These are phyloP conservation scores for Diplotaxis tenuifolia DNA, from an alignment of 345 rosid genomes.

Conservation along the genomic window DNA sequence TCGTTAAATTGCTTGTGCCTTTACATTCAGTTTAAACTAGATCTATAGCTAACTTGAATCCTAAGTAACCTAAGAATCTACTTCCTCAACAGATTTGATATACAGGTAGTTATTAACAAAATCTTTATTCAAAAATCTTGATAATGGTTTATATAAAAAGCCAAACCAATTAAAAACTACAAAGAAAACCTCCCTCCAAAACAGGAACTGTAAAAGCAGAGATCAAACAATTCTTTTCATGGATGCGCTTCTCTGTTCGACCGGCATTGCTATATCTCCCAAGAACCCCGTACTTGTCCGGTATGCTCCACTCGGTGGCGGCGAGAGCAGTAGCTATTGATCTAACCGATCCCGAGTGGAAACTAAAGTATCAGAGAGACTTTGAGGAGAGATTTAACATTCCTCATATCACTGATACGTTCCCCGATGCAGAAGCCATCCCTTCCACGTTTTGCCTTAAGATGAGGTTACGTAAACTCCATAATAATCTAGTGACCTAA, in stretches of 20 bases:
- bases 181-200: conserved; percentile 24
- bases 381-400: conserved; percentile 65
- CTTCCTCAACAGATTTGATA: too few species aligned
- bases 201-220: neutral
- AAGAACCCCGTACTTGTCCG: conserved; percentile 2
- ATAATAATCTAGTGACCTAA: neutral
- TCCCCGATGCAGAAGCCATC: conserved; percentile 54
- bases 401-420: conserved; percentile 67
- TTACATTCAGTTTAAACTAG: too few species aligned
- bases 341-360: conserved; percentile 73
- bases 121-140: too few species aligned
- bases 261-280: neutral
- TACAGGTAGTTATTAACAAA: too few species aligned
- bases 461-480: conserved; percentile 54
- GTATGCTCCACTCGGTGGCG: conserved; percentile 15
- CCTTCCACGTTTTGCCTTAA: conserved; percentile 78
- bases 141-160: too few species aligned
- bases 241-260: conserved; percentile 37
- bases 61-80: too few species aligned
- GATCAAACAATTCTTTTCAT: conserved; percentile 26
- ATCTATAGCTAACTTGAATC: too few species aligned
- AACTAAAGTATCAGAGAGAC: conserved; percentile 55
- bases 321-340: conserved; percentile 33
- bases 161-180: neutral
- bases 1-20: too few species aligned